Conservation (phyloP, 495 filamentous ascomycete genomes). For the Pyrenula massariospora region DNA sequence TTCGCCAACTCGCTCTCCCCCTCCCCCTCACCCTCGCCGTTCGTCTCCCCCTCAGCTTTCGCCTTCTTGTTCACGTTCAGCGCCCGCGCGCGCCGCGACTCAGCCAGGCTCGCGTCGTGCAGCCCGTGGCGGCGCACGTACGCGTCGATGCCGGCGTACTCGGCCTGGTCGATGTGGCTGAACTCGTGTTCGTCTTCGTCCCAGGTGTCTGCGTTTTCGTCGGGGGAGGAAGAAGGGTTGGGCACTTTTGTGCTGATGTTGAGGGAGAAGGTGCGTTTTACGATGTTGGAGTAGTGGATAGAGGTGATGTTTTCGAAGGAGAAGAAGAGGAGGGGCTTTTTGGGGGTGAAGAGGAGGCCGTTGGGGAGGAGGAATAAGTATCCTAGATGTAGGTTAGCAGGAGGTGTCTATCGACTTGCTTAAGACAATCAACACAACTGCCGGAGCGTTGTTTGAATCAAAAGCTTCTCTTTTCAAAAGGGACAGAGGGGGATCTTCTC, state of each 20-base stretch:
- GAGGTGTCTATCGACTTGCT: background rate
- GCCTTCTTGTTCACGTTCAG: conserved; percentile 55
- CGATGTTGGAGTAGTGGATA: conserved; percentile 78
- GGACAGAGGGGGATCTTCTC: no score
- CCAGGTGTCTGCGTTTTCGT: conserved; percentile 21
- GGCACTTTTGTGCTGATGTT: conserved; percentile 46
- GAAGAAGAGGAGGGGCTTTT: conserved; percentile 85
- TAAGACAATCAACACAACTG: no score
- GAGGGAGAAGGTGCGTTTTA: conserved; percentile 91
- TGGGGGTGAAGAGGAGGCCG: conserved; percentile 89
- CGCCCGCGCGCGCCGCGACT: conserved; percentile 70
- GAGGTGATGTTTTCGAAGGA: conserved; percentile 67
- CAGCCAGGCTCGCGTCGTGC: conserved; percentile 87
- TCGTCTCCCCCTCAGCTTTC: conserved; percentile 31
- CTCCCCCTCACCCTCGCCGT: conserved; percentile 15
- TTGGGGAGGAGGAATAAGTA: conserved; percentile 80
- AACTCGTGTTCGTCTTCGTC: conserved; percentile 66
- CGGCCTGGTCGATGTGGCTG: conserved; percentile 75
- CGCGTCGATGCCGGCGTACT: conserved; percentile 70
- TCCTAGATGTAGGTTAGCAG: conserved; percentile 44
- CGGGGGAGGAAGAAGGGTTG: background rate
- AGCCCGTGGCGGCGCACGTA: conserved; percentile 74
- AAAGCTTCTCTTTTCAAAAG: no score
- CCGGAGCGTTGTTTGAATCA: no score
- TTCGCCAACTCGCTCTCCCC: conserved; percentile 50